A percentile compares a stretch with the other conserved stretches of the same genome.
Evolutionary conservation across 805 yeast genomes (phyloP).

Genomic region (Alloascoidea africana): DNA sequence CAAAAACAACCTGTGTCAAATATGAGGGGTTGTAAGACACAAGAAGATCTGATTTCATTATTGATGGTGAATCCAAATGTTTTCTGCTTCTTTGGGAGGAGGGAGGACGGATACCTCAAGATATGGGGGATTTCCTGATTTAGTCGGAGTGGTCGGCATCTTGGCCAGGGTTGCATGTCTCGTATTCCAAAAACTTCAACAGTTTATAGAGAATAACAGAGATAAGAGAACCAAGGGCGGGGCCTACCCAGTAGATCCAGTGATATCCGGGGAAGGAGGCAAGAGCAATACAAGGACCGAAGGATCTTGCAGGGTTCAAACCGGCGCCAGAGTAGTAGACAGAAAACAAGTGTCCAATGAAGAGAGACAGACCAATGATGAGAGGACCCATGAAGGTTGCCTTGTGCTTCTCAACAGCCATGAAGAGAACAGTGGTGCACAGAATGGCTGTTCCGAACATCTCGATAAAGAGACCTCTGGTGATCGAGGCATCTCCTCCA

Average conservation of each 20-base stretch:
- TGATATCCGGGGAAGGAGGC: slow-evolving; percentile 64
- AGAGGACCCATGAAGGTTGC: slow-evolving; percentile 72
- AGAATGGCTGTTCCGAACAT: slow-evolving; percentile 64
- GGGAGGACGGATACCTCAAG: too few species aligned
- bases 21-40: too few species aligned
- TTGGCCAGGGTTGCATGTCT: slow-evolving; percentile 56
- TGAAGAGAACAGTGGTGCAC: slow-evolving; percentile 62
- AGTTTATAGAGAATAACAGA: slow-evolving; percentile 55
- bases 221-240: slow-evolving; percentile 52
- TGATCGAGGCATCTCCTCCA: slow-evolving; percentile 55
- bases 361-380: slow-evolving; percentile 68
- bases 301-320: slow-evolving; percentile 78
- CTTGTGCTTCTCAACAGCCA: slow-evolving; percentile 72
- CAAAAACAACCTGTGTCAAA: too few species aligned
- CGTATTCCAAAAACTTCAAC: slow-evolving; percentile 51
- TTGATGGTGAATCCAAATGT: too few species aligned
- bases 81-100: too few species aligned
- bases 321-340: slow-evolving; percentile 87
- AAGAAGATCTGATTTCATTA: too few species aligned
- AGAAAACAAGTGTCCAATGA: slow-evolving; percentile 68
- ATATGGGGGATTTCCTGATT: too few species aligned
- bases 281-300: slow-evolving; percentile 72
- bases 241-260: slow-evolving; percentile 93
- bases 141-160: too few species aligned
- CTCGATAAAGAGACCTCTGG: slow-evolving; percentile 71